Percentiles rank a stretch among this genome's conserved stretches.
Conservation (phyloP, 441 rosid species). For the Sinapis alba region DNA sequence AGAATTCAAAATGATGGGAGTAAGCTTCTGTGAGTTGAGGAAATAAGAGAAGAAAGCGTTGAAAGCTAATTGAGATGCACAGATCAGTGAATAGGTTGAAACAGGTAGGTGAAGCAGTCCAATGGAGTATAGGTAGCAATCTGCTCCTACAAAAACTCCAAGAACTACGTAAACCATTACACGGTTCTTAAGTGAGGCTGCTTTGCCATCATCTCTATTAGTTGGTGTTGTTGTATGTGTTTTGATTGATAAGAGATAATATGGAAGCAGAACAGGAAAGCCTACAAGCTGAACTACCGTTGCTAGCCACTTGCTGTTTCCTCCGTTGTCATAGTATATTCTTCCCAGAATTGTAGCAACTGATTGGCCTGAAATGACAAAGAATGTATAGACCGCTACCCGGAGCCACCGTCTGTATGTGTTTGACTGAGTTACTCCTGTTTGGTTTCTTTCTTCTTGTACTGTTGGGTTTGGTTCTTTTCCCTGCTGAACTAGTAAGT, state of each 20-base stretch:
- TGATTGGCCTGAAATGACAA: conserved; percentile 42
- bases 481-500: conserved; percentile 33
- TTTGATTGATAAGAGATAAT: conserved; percentile 26
- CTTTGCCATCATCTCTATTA: conserved; percentile 4
- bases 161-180: conserved; percentile 42
- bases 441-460: conserved; percentile 6
- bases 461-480: conserved; percentile 24
- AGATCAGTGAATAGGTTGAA: conserved; percentile 57
- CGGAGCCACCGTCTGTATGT: conserved; percentile 39
- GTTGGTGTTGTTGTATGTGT: conserved; percentile 27
- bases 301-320: conserved; percentile 42
- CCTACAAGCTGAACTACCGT: conserved; percentile 39
- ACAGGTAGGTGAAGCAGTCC: conserved; percentile 57
- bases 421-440: conserved; percentile 22
- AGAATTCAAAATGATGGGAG: conserved; percentile 52
- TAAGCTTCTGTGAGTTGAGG: conserved; percentile 53
- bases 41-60: conserved; percentile 56
- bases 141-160: conserved; percentile 45
- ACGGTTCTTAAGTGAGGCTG: conserved; percentile 35
- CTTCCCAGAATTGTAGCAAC: conserved; percentile 44
- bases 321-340: conserved; percentile 42
- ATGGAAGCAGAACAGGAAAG: conserved; percentile 41
- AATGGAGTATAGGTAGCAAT: conserved; percentile 42
- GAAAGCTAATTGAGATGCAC: conserved; percentile 58
- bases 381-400: conserved; percentile 38